Evolutionary conservation across 139 green algal species (phyloP), one percentile per base, ranked within the genome.

Genomic region (Picochlorum sp.): DNA sequence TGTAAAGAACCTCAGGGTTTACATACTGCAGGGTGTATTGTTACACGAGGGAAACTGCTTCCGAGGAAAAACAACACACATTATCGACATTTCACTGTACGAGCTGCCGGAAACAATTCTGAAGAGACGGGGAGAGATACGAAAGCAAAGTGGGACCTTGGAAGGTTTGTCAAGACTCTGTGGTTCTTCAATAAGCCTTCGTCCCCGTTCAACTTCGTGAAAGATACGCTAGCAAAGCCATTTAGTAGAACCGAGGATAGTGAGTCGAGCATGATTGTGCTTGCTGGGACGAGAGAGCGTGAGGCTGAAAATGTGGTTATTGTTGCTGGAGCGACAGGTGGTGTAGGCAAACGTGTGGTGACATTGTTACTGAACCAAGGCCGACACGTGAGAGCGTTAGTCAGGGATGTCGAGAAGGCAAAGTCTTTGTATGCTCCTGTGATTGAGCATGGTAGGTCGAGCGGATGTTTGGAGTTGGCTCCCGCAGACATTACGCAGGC

Each of bases 311-410:
- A 41, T 21, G 47, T 54, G 9, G 54, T 77, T 23, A 20, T 82
- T 21, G 72, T 77, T n/a, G 61, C 80, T 71, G 88, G 88, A 23
- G 88, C 88, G 9, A 66, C 88, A 14, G 88, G 88, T 24, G 86
- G 88, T 30, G 82, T 92, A 62, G 88, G 88, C 51, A 82, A 79
- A 68, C 77, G 88, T 1, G 86, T 94, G 37, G 88, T 95, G 62
- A 52, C 72, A 34, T 60, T 68, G n/a, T 79, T 96, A 66, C 69
- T 92, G 37, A 37, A 61, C 20, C 60, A 58, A 23, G 88, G 82
- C 2, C 60, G 66, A 47, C 62, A 67, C 18, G 88, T 96, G 60
- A 72, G 88, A 5, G 88, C 80, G 5, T 72, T 96, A 49, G 88
- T 91, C 15, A 64, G 81, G 2, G 80, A 89, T 55, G 23, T 79